Evolutionary conservation across 2,329 filamentous ascomycete genomes (phyloP), one percentile per base, ranked within the genome.

Genomic region (Whalleya microplaca): DNA sequence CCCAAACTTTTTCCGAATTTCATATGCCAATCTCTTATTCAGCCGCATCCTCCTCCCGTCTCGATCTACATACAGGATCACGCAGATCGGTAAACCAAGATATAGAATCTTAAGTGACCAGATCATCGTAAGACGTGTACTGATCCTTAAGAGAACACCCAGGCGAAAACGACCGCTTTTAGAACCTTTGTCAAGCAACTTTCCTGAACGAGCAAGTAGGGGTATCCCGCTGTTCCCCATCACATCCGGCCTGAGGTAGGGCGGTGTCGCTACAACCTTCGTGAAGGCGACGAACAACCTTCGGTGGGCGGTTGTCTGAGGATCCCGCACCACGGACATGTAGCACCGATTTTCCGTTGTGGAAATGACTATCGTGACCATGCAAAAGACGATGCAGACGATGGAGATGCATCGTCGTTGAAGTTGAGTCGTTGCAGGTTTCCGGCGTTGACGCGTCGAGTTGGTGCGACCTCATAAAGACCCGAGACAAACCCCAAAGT

Each of bases 331-430:
- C 61, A 53, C 62, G 51, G 56, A 59, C 50, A 48, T 41, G 48
- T 55, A 49, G 29, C 55, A 19, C 66, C 64, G 66, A 66, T 45
- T n/a, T 44, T 27, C 66, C 62, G 59, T 40, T 44, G 21, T 9
- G 19, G 41, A 4, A 43, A 32, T 48, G 42, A 21, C 23, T 23
- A 44, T 47, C 3, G 7, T n/a, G n/a, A 51, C 18, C 41, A 48
- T 20, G 40, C 23, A 27, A 42, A 51, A 49, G 21, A 23, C 47
- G 23, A 27, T 27, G 23, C 9, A 27, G 23, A n/a, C n/a, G 18
- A 42, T 47, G 14, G 32, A 19, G 40, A 48, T 50, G 29, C 55
- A 21, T 19, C 40, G 6, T 44, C 47, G 41, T 45, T 44, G 27
- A 20, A 56, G n/a, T n/a, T n/a, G n/a, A n/a, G 23, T 27, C 9